Conservation (phyloP, 495 filamentous ascomycete genomes). For the Chaetomium fimeti region DNA sequence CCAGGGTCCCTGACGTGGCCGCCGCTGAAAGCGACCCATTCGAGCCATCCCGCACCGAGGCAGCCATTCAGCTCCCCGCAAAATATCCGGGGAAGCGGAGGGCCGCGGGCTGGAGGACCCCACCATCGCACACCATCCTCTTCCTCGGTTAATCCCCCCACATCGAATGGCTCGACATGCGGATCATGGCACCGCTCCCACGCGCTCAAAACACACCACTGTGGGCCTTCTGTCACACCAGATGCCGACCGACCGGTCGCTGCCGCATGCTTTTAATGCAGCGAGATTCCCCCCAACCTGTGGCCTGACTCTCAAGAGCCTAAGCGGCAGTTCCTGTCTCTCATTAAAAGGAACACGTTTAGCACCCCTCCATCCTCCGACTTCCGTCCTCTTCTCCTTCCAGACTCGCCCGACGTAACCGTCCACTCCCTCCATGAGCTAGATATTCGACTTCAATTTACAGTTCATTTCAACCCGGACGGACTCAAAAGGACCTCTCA, state of each 20-base stretch:
- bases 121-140: neutral
- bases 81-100: conserved; percentile 25
- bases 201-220: conserved; percentile 17
- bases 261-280: conserved; percentile 12
- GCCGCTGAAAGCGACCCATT: neutral
- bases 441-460: neutral
- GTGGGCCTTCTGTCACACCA: conserved; percentile 21
- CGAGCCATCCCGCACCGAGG: neutral
- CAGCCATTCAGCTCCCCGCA: conserved; percentile 16
- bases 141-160: conserved; percentile 23
- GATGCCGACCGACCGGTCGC: conserved; percentile 20
- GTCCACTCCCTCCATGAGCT: neutral
- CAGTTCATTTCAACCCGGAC: neutral
- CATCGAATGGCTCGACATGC: conserved; percentile 20
- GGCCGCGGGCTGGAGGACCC: neutral
- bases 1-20: neutral
- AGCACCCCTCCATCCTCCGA: neutral
- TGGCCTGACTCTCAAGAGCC: conserved; percentile 6
- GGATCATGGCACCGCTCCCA: conserved; percentile 7
- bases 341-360: neutral
- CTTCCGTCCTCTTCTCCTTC: neutral
- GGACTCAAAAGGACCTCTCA: neutral
- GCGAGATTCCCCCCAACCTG: neutral
- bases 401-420: neutral
- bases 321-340: conserved; percentile 5